A percentile compares a stretch with the other conserved stretches of the same genome.
Conservation (phyloP, 1,284 basidiomycete species). For the Sparassis latifolia region DNA sequence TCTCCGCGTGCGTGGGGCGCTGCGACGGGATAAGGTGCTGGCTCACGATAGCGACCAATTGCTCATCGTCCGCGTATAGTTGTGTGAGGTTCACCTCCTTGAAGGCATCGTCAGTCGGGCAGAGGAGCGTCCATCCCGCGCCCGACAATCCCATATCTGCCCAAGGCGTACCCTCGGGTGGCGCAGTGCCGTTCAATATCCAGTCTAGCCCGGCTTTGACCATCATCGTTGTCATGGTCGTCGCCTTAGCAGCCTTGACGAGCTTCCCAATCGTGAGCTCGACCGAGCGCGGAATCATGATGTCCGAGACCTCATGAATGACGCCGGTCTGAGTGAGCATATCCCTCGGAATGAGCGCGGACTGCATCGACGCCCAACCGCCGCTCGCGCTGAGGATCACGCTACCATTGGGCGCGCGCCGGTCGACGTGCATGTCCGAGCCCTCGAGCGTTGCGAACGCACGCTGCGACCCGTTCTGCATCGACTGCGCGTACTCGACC, state of each 20-base stretch:
- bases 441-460: constrained; percentile 72
- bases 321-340: constrained; percentile 85
- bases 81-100: constrained; percentile 81
- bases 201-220: constrained; percentile 82
- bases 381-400: constrained; percentile 58
- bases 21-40: constrained; percentile 74
- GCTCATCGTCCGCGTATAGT: constrained; percentile 58
- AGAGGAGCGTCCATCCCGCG: constrained; percentile 77
- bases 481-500: constrained; percentile 66
- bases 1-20: constrained; percentile 20
- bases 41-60: constrained; percentile 66
- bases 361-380: constrained; percentile 67
- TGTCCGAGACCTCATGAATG: constrained; percentile 84
- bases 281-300: constrained; percentile 87
- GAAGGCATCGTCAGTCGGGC: constrained; percentile 91
- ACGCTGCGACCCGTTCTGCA: constrained; percentile 58
- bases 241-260: constrained; percentile 79
- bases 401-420: constrained; percentile 39
- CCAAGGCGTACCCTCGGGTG: constrained; percentile 60
- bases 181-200: constrained; percentile 81
- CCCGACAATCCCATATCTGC: constrained; percentile 41
- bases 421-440: constrained; percentile 59
- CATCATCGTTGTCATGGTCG: constrained; percentile 84
- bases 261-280: constrained; percentile 86
- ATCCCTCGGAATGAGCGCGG: constrained; percentile 51